Percentiles rank a stretch among this genome's conserved stretches.
phyloP scores from a whole-genome alignment of 495 filamentous ascomycete species.

The Parachaetomium inaequale region DNA sequence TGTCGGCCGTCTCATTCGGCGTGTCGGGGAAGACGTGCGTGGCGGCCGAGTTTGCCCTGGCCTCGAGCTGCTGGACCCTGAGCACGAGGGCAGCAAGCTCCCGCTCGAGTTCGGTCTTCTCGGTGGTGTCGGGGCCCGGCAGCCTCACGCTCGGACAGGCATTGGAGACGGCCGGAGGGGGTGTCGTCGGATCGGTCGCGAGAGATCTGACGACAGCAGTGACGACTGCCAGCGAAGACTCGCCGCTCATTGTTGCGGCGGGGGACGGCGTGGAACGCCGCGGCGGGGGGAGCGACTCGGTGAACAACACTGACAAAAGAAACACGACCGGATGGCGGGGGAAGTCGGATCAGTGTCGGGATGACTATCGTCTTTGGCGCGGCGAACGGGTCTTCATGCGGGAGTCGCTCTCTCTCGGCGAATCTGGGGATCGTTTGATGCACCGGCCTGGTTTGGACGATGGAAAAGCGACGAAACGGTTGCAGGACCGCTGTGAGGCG shows the following conservation, averaged over 20 bases:
- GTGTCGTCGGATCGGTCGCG: slow-evolving; percentile 45
- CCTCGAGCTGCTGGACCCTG: slow-evolving; percentile 66
- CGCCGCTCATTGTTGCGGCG: slow-evolving; percentile 50
- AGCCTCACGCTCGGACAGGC: slow-evolving; percentile 48
- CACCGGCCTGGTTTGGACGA: background rate
- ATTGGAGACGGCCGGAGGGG: slow-evolving; percentile 30
- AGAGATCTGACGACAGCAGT: slow-evolving; percentile 61
- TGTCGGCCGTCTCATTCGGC: slow-evolving; percentile 54
- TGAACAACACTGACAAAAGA: slow-evolving; percentile 16
- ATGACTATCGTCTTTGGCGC: background rate
- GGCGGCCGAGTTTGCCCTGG: slow-evolving; percentile 55
- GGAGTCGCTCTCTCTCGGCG: background rate
- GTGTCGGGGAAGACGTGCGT: slow-evolving; percentile 59
- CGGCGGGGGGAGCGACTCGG: slow-evolving; percentile 10
- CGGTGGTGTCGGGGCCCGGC: slow-evolving; percentile 59
- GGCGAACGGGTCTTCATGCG: background rate
- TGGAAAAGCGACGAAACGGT: background rate
- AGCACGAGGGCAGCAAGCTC: slow-evolving; percentile 66
- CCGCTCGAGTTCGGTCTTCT: slow-evolving; percentile 65
- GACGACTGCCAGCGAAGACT: slow-evolving; percentile 60
- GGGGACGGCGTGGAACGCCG: slow-evolving; percentile 18
- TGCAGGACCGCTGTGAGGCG: background rate
- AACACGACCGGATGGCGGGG: slow-evolving; percentile 2
- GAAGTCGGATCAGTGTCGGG: background rate
- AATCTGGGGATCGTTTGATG: background rate